These are phyloP conservation scores for Linnemannia elongata DNA, from an alignment of 192 early-diverging fungal species.

Conservation along the genomic window DNA sequence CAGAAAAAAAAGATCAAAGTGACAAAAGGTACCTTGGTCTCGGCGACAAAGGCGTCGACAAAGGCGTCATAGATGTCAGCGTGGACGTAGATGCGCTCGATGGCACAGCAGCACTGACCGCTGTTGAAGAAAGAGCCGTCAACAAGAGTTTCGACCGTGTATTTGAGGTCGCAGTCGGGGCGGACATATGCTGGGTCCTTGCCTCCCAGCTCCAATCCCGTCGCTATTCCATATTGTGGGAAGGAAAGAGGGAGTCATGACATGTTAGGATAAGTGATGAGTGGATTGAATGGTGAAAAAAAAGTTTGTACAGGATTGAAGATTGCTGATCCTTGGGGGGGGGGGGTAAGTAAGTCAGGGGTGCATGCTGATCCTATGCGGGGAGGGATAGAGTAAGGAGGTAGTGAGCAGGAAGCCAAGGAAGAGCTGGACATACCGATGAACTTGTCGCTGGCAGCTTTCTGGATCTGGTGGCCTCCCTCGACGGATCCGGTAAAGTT, in stretches of 20 bases:
- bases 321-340: background rate
- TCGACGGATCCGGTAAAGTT: constrained; percentile 86
- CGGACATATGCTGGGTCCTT: constrained; percentile 90
- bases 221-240: constrained; percentile 44
- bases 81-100: constrained; percentile 87
- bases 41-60: constrained; percentile 68
- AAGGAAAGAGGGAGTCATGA: background rate
- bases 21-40: constrained; percentile 60
- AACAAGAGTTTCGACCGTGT: constrained; percentile 81
- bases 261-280: background rate
- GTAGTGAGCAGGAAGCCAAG: background rate
- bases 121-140: constrained; percentile 88
- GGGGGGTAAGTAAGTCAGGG: background rate
- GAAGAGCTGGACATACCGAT: constrained; percentile 61
- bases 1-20: too few species aligned
- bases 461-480: constrained; percentile 75
- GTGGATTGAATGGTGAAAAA: background rate
- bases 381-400: background rate
- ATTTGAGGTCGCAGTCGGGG: constrained; percentile 75
- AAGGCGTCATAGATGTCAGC: constrained; percentile 79
- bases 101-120: constrained; percentile 86
- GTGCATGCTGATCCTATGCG: background rate
- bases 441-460: constrained; percentile 67
- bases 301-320: too few species aligned
- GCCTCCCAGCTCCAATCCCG: constrained; percentile 86